A percentile compares a stretch with the other conserved stretches of the same genome.
These are phyloP conservation scores for Saccharomycopsis olivae DNA, from an alignment of 805 yeast species.

Conservation along the genomic window DNA sequence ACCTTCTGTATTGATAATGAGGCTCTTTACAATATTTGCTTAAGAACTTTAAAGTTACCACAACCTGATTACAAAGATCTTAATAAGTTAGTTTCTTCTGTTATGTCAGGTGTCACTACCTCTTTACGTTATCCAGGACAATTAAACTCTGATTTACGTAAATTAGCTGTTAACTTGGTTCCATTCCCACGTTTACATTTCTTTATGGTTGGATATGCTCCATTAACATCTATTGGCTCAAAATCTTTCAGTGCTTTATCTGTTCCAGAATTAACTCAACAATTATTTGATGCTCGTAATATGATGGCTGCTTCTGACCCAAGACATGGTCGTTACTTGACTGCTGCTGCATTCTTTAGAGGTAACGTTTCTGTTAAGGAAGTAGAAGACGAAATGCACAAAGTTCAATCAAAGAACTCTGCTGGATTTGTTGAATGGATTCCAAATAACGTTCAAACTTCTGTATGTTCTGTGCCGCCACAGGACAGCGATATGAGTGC, in stretches of 20 bases:
- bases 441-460: constrained; percentile 90
- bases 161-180: constrained; percentile 86
- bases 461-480: constrained; percentile 88
- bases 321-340: constrained; percentile 78
- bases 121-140: constrained; percentile 93
- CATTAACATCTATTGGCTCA: constrained; percentile 72
- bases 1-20: constrained; percentile 94
- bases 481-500: constrained; percentile 80
- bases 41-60: constrained; percentile 67
- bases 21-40: constrained; percentile 85
- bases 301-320: constrained; percentile 97
- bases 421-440: constrained; percentile 91
- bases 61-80: constrained; percentile 74
- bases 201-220: constrained; percentile 93
- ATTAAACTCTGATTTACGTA: constrained; percentile 84
- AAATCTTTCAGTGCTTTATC: constrained; percentile 75
- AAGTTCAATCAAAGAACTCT: constrained; percentile 71
- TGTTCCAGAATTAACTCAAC: constrained; percentile 89
- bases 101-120: constrained; percentile 93
- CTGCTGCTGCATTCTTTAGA: constrained; percentile 90
- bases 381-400: constrained; percentile 88
- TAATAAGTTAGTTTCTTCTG: constrained; percentile 76
- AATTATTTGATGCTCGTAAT: constrained; percentile 82
- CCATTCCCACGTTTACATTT: constrained; percentile 94
- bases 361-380: constrained; percentile 89